These are phyloP conservation scores for Ceratobasidium sp. DNA, from an alignment of 1,284 basidiomycete species.

Conservation along the genomic window DNA sequence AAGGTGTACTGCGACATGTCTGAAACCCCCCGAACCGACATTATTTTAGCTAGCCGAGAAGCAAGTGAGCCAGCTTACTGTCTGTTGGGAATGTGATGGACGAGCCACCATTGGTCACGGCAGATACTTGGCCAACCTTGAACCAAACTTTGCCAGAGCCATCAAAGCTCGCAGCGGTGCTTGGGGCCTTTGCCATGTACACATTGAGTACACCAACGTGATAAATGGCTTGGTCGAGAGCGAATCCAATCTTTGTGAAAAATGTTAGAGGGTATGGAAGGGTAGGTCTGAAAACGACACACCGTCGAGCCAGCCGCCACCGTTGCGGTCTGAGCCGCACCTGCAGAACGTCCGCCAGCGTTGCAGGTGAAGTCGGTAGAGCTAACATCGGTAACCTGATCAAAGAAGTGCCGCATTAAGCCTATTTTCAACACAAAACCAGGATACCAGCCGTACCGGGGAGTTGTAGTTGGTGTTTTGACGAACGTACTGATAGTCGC, in stretches of 20 bases:
- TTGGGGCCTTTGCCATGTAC: constrained; percentile 63
- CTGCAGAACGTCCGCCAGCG: constrained; percentile 58
- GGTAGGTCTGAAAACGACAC: constrained; percentile 56
- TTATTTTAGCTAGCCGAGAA: background rate
- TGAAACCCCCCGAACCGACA: constrained; percentile 40
- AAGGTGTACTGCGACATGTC: constrained; percentile 61
- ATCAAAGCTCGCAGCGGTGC: constrained; percentile 61
- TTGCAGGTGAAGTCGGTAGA: constrained; percentile 65
- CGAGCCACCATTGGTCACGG: constrained; percentile 57
- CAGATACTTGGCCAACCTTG: constrained; percentile 65
- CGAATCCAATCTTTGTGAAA: constrained; percentile 55
- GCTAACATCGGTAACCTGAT: constrained; percentile 64
- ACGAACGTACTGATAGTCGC: constrained; percentile 46
- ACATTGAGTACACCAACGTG: constrained; percentile 62
- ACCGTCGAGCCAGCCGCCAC: constrained; percentile 62
- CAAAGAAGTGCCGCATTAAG: background rate
- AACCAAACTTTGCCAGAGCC: constrained; percentile 65
- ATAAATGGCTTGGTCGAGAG: constrained; percentile 55
- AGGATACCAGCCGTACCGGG: constrained; percentile 32
- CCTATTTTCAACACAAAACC: background rate
- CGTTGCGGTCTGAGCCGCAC: constrained; percentile 60
- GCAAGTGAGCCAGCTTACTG: constrained; percentile 55
- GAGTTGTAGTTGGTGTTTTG: constrained; percentile 47
- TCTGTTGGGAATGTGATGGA: constrained; percentile 59
- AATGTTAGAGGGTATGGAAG: constrained; percentile 44